Evolutionary conservation across 331 rosid species (phyloP).

Genomic region (Ulmus americana): DNA sequence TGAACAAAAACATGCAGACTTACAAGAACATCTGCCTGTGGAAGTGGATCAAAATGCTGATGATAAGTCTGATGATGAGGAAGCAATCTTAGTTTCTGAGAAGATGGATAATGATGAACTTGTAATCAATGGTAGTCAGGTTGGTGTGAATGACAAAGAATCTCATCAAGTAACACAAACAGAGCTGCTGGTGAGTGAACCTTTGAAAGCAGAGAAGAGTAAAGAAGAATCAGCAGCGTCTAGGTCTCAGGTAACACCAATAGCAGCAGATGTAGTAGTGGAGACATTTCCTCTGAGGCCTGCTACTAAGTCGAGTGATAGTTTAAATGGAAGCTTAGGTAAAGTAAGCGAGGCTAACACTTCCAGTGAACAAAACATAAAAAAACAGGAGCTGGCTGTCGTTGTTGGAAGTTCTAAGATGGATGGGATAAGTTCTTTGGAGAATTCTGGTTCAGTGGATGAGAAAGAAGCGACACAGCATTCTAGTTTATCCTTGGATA

Average conservation of each 20-base stretch:
- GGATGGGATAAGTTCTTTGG: conserved; percentile 21
- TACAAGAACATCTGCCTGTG: conserved; percentile 6
- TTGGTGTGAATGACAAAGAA: conserved; percentile 11
- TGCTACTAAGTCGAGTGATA: conserved; percentile 21
- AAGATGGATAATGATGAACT: conserved; percentile 15
- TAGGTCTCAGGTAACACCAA: conserved; percentile 24
- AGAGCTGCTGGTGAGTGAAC: conserved; percentile 30
- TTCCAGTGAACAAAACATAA: conserved; percentile 29
- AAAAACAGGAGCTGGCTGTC: conserved; percentile 19
- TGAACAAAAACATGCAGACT: conserved; percentile 8
- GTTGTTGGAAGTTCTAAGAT: conserved; percentile 19
- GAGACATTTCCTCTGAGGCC: conserved; percentile 70
- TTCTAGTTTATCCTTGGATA: conserved; percentile 28
- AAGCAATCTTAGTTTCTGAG: conserved; percentile 23
- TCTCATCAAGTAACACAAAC: conserved; percentile 23
- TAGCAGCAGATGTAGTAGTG: conserved; percentile 44
- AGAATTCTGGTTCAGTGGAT: conserved; percentile 21
- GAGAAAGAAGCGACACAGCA: conserved; percentile 30
- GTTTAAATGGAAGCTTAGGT: conserved; percentile 29
- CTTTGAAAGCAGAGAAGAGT: conserved; percentile 27
- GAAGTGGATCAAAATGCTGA: conserved; percentile 17
- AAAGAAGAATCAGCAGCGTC: conserved; percentile 35
- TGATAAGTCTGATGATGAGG: conserved; percentile 15
- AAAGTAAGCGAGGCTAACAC: conserved; percentile 26
- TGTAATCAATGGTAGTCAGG: conserved; percentile 22